Evolutionary conservation across 768 basidiomycete species (phyloP).

Genomic region (Leccinum subtestaceum): DNA sequence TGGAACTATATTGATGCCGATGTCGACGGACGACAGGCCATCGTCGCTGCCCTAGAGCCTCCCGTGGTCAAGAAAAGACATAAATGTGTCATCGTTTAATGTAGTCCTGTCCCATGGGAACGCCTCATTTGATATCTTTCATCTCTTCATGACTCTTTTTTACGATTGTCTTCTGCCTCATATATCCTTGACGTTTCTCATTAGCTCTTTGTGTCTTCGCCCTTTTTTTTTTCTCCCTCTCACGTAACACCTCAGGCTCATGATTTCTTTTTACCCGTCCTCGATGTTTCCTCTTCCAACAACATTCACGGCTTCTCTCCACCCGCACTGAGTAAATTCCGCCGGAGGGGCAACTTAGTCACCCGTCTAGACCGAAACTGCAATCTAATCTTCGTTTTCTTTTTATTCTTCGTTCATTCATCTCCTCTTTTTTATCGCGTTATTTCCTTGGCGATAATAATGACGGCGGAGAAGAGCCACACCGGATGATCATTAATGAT

Average conservation of each 20-base stretch:
- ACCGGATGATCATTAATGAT: conserved; percentile 12
- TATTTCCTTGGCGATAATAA: conserved; percentile 7
- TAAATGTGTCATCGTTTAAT: conserved; percentile 85
- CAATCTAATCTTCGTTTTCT: conserved; percentile 22
- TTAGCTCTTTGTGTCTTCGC: conserved; percentile 19
- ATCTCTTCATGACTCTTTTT: conserved; percentile 35
- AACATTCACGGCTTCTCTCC: conserved; percentile 17
- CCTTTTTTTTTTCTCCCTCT: conserved; percentile 2
- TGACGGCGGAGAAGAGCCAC: conserved; percentile 3
- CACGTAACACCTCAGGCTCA: conserved; percentile 24
- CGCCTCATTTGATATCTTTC: conserved; percentile 31
- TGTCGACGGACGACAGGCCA: conserved; percentile 52
- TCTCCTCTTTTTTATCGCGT: conserved; percentile 7
- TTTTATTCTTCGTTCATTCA: background rate
- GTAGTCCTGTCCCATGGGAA: conserved; percentile 25
- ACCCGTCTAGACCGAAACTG: conserved; percentile 24
- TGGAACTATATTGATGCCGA: conserved; percentile 9
- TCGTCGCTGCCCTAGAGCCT: conserved; percentile 97
- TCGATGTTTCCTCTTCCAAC: conserved; percentile 17
- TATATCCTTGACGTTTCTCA: conserved; percentile 35
- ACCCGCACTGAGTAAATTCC: conserved; percentile 28
- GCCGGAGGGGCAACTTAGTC: conserved; percentile 22
- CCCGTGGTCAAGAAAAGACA: conserved; percentile 81
- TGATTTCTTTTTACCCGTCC: conserved; percentile 26
- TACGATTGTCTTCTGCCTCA: conserved; percentile 32